Evolutionary conservation across 1,139 yeast genomes (phyloP), one percentile per base, ranked within the genome.

Genomic region (Debaryomyces sp.): DNA sequence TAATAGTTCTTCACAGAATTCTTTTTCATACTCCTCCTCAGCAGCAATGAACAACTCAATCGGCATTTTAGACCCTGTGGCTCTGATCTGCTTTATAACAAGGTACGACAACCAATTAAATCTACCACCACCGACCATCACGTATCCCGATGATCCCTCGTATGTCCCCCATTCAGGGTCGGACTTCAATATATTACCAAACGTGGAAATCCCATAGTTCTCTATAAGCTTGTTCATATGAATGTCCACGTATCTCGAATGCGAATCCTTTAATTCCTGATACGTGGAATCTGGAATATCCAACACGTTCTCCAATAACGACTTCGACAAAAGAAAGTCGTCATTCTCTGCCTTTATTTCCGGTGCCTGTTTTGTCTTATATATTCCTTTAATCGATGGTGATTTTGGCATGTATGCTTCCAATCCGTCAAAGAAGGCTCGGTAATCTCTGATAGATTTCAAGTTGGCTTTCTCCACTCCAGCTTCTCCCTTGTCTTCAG

Each of bases 31-130:
- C 41, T 80, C 84, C 2, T 65, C 71, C 22, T 65, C 60, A 8
- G 77, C 67, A 3, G 90, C 85, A 46, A 86, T 73, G 55, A 85
- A 75, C 35, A 77, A 59, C 56, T 76, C 81, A 37, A 75, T 68
- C 4, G 81, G 81, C 33, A 71, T 58, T 38, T 59, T 65, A 8
- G 77, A 62, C 1, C 81, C 80, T 2, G 67, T 60, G 7, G 67
- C 68, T 41, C 81, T 61, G 29, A 76, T 58, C 56, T 76, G 80
- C 50, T 63, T 66, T 36, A 76, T 72, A 3, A 74, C 80, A 49
- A 76, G 65, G 53, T 66, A 75, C 12, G 79, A 67, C 47, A 76
- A 63, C 80, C 80, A 76, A 51, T 71, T 68, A 55, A 68, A 76
- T 52, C 68, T 54, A 2, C 77, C 78, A 5, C 81, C 81, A 2